Evolutionary conservation across 2,329 filamentous ascomycete genomes (phyloP), one percentile per base, ranked within the genome.

Genomic region (Pezicula rhizophila): DNA sequence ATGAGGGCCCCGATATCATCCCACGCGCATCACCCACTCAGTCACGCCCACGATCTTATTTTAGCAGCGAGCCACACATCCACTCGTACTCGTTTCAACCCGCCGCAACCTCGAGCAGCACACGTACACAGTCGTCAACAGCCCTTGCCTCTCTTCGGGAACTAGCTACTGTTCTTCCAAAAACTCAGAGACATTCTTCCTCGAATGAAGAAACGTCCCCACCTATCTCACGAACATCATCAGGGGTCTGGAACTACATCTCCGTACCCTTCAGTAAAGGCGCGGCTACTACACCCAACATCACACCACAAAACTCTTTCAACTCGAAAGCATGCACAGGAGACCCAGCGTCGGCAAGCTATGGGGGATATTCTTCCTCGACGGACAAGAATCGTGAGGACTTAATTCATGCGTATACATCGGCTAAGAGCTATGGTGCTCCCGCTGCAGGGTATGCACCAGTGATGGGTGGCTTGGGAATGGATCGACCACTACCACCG

Each of bases 11-110:
- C 58, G 80, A 84, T 63, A 84, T 84, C 56, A 75, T 84, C 54
- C 80, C 80, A 44, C 77, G 79, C 52, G 79, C 80, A 33, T 81
- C 79, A 10, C 80, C 80, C 11, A 84, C 80, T 14, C 74, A 79
- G 51, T 78, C 79, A 39, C 76, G 68, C 75, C 78, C 45, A 74
- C 72, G 62, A 69, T 79, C 64, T 68, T 78, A 79, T 76, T 55
- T 78, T 78, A 55, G 51, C 41, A 55, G 72, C 74, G 37, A 73
- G 69, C 23, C 77, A 71, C 45, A 63, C 52, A 69, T 71, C 49
- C 68, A 63, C 38, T 54, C 61, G 33, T 46, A 55, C 39, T 58
- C 52, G 64, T 65, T 52, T 59, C 54, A 65, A 65, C 49, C 75
- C 52, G 71, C 78, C 26, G 15, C 50, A 8, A 18, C 35, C 25